Evolutionary conservation across 805 yeast genomes (phyloP), one percentile per base, ranked within the genome.

Genomic region (Wickerhamomyces alni): DNA sequence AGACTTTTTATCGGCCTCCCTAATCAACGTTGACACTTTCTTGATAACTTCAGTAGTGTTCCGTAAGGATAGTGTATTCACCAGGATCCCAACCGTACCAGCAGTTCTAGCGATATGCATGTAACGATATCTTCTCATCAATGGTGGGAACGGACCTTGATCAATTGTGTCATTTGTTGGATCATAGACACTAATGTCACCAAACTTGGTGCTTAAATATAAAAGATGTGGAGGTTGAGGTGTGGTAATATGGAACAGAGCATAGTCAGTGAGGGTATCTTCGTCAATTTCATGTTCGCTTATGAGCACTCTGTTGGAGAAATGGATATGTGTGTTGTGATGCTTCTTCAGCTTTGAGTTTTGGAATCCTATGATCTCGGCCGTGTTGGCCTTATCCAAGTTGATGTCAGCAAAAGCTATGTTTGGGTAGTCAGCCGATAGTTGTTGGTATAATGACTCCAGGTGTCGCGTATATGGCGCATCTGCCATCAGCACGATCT

Each of bases 21-120:
- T 73, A 42, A 93, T 76, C 61, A 82, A 72, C 19, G 65, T 57
- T 13, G 77, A 73, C 8, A 88, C 74, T 26, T 68, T 67, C 39
- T 79, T 76, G 38, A 91, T 68, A 27, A 91, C 63, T n/a, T 59
- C 68, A 38, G 77, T 75, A 6, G 95, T 85, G 54, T 86, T 83
- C 29, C 79, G 65, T 29, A 93, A 62, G 0, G 98, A 91, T 24
- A 93, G 65, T 0, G 98, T 91, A 56, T 93, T 94, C 30, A 93
- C 89, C 26, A 93, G 67, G 21, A 93, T 76, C 2, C 99, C 99
- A 26, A 93, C 72, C 1, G 98, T 91, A 2, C 93, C 89, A 0
- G 98, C 94, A 1, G 91, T 74, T 51, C 96, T 72, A 0, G 97
- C 95, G 54, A 82, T 69, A 55, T 85, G 91, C 87, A 93, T 87